Evolutionary conservation across 2,329 filamentous ascomycete species (phyloP).

Genomic region (Coleophoma cylindrospora): DNA sequence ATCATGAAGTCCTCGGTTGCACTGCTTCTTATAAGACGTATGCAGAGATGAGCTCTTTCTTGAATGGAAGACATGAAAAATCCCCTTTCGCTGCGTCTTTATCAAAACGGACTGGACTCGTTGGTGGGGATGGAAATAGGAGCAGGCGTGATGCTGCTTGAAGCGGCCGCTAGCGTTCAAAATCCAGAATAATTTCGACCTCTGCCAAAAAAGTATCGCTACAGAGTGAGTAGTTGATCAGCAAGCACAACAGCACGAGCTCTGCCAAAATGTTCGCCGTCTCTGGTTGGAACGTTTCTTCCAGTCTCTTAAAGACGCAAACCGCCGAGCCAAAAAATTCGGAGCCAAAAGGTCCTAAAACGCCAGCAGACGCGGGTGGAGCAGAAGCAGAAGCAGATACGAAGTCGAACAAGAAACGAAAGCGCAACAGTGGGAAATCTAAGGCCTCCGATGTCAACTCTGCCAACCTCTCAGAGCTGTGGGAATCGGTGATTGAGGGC

Average conservation of each 20-base stretch:
- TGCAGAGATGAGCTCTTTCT: too few relatives aligned
- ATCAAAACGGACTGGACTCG: too few relatives aligned
- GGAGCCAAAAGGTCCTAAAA: constrained; percentile 5
- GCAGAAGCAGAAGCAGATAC: constrained; percentile 26
- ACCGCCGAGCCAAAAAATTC: constrained; percentile 9
- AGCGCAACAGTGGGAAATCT: constrained; percentile 41
- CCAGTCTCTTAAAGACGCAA: constrained; percentile 68
- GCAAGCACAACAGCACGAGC: background rate
- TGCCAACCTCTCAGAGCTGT: constrained; percentile 72
- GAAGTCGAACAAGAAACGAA: constrained; percentile 42
- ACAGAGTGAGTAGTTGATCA: too few relatives aligned
- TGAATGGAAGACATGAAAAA: too few relatives aligned
- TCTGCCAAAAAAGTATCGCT: too few relatives aligned
- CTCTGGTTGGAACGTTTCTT: constrained; percentile 82
- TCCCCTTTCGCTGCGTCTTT: too few relatives aligned
- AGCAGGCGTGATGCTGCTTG: too few relatives aligned
- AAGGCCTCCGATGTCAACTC: constrained; percentile 55
- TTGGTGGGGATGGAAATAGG: too few relatives aligned
- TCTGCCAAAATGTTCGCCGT: constrained; percentile 76
- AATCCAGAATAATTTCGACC: too few relatives aligned
- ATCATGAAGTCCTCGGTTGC: too few relatives aligned
- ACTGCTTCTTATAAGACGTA: too few relatives aligned
- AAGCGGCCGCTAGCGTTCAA: too few relatives aligned
- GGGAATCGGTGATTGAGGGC: constrained; percentile 73
- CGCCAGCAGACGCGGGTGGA: constrained; percentile 22